Conservation (phyloP, 805 yeast genomes). For the Yamadazyma laniorum region DNA sequence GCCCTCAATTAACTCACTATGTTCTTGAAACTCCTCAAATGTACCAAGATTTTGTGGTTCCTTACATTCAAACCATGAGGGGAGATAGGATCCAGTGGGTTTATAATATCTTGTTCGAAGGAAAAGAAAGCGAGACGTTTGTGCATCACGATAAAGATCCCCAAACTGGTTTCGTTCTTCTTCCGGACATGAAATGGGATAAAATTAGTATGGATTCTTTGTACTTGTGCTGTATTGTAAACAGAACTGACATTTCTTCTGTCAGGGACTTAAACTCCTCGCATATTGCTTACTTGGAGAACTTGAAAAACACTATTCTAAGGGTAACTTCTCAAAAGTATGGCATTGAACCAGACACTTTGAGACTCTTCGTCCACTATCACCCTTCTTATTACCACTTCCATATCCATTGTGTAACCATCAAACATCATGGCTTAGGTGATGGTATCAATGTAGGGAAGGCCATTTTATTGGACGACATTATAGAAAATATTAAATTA, state of each 20-base stretch:
- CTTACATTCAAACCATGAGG: constrained; percentile 72
- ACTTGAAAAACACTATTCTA: constrained; percentile 45
- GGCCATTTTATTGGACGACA: constrained; percentile 77
- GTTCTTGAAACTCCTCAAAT: constrained; percentile 79
- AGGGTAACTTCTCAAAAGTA: constrained; percentile 39
- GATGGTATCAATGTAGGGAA: constrained; percentile 72
- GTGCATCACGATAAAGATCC: constrained; percentile 60
- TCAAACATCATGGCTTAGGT: constrained; percentile 65
- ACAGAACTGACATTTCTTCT: constrained; percentile 64
- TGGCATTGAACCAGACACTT: constrained; percentile 50
- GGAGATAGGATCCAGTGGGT: constrained; percentile 90
- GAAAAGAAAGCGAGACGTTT: constrained; percentile 83
- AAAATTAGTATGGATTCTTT: constrained; percentile 63
- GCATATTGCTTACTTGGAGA: constrained; percentile 59
- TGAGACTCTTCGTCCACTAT: constrained; percentile 83
- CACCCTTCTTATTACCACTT: constrained; percentile 96
- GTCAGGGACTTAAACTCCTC: constrained; percentile 65
- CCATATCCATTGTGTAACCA: constrained; percentile 85
- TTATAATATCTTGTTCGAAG: constrained; percentile 72
- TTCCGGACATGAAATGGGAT: constrained; percentile 99
- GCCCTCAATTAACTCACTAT: constrained; percentile 56
- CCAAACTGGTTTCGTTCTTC: constrained; percentile 60
- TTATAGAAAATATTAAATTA: constrained; percentile 65
- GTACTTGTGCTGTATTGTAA: constrained; percentile 75
- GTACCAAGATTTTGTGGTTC: constrained; percentile 60